phyloP scores from a whole-genome alignment of 2,329 filamentous ascomycete species.

The Cytospora schulzeri region DNA sequence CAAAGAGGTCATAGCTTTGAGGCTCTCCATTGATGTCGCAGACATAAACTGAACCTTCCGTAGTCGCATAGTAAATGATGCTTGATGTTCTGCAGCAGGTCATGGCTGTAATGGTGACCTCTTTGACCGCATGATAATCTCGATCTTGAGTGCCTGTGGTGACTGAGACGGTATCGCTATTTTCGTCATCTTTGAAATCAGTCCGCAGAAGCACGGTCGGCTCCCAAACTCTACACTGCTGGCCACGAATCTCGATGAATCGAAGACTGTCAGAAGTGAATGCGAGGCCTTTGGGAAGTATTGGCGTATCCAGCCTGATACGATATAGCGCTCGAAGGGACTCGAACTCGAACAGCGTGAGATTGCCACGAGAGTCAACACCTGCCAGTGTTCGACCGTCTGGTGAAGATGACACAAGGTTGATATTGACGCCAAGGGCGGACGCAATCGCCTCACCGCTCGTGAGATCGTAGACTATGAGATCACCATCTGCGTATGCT shows the following conservation, averaged over 20 bases:
- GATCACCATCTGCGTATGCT: conserved; percentile 35
- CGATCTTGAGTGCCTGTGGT: conserved; percentile 23
- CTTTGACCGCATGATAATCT: conserved; percentile 14
- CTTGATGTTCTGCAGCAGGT: conserved; percentile 4
- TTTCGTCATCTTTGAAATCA: conserved; percentile 27
- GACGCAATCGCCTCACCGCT: conserved; percentile 20
- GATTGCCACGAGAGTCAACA: conserved; percentile 31
- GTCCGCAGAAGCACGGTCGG: conserved; percentile 31
- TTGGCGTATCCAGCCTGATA: conserved; percentile 20
- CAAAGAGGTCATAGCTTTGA: conserved; percentile 28
- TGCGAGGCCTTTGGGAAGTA: conserved; percentile 22
- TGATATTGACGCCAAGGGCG: conserved; percentile 24
- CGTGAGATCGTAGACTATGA: conserved; percentile 33
- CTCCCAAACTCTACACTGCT: conserved; percentile 33
- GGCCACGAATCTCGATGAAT: conserved; percentile 31
- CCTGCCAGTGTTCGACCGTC: conserved; percentile 36
- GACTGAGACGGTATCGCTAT: conserved; percentile 25
- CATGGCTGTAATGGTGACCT: conserved; percentile 28
- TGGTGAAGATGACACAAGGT: conserved; percentile 32
- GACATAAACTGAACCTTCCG: conserved; percentile 31
- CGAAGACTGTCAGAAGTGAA: conserved; percentile 31
- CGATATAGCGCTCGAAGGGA: conserved; percentile 30
- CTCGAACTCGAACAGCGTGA: conserved; percentile 36
- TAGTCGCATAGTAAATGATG: conserved; percentile 30
- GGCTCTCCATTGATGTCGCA: conserved; percentile 28